Evolutionary conservation across 2,329 filamentous ascomycete species (phyloP), one percentile per base, ranked within the genome.

Genomic region (Trichoderma gracile): DNA sequence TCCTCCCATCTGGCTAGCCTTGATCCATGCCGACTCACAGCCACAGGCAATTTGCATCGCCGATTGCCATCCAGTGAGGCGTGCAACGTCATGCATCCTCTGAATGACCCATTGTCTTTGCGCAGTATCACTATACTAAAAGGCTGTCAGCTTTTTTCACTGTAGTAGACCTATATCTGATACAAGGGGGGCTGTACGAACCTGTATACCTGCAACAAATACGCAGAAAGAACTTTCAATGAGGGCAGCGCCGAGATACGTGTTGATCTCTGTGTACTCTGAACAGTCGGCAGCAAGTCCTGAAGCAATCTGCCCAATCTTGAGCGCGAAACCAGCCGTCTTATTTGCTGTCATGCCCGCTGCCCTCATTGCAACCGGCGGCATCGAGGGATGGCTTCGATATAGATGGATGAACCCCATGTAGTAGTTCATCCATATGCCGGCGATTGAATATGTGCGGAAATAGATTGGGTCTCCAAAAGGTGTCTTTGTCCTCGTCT

Each of bases 381-480:
- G 94, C 93, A 97, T 97, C 25, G 85, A 86, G 0, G 95, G 95
- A 69, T 97, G 93, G 1, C 88, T 83, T 40, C 95, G 85, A 65
- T 94, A 82, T n/a, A 95, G 83, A 61, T 93, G 84, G 64, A 98
- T 94, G 53, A 92, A 83, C 0, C 89, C 89, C 81, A 94, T 91
- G 76, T 96, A 90, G 74, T 91, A 93, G 68, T 93, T 89, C 73
- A 91, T 87, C 92, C 93, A 97, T 23, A 97, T 82, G 40, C 91
- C 89, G 3, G 91, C 91, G 67, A 98, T 90, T n/a, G 89, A 89
- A 74, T 92, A 94, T 2, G 91, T 94, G 33, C 91, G 86, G 73
- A 96, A 97, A 68, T 92, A 87, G 7, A 93, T 78, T 0, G 91
- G 89, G 2, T 86, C 84, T 0, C 95, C 94, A 72, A 97, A 99